Base-by-base conservation (phyloP, 371 early-diverging fungal species). In the Conidiobolus incongruus region DNA sequence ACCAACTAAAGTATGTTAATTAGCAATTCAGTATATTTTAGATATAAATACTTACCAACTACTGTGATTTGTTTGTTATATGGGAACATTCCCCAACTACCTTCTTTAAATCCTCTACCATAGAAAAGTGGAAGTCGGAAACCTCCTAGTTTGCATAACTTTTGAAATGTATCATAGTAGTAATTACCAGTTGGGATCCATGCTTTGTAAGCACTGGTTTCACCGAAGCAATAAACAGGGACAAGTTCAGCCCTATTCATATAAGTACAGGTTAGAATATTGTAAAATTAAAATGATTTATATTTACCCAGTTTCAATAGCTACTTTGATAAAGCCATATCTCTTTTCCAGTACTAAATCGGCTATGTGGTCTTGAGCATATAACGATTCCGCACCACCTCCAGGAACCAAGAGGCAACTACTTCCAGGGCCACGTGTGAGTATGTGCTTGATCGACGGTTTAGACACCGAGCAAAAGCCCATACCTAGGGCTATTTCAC, bases 151-250 rank as follows among this genome's bases (percentile, higher is more conserved):
- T 47, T 44, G 21, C 48, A 44, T 38, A 48, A 24, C 30, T 66
- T 62, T 47, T 82, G 82, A 29, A 70, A 30, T n/a, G 53, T 39
- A 23, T 63, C 65, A 5, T n/a, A n/a, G n/a, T n/a, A n/a, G 2
- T 19, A 23, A 10, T 30, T 44, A 24, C 45, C 48, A 6, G 30
- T 35, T 24, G 47, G 39, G 31, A 38, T 30, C 16, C 32, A 31
- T 24, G 36, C 72, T 35, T 68, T 66, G 46, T 72, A 84, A 10
- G 82, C 47, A 26, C 84, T 80, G 53, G 81, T 85, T 53, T 87
- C 86, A 29, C 86, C 86, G 63, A 87, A 83, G 0, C 70, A 65
- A 48, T 76, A 70, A 0, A 72, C 63, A 4, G 87, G 87, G 1
- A 81, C 78, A 23, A 85, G 49, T 7, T 64, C 59, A 8, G 78